Evolutionary conservation across 768 basidiomycete genomes (phyloP).

Genomic region (Panaeolus cyanescens): DNA sequence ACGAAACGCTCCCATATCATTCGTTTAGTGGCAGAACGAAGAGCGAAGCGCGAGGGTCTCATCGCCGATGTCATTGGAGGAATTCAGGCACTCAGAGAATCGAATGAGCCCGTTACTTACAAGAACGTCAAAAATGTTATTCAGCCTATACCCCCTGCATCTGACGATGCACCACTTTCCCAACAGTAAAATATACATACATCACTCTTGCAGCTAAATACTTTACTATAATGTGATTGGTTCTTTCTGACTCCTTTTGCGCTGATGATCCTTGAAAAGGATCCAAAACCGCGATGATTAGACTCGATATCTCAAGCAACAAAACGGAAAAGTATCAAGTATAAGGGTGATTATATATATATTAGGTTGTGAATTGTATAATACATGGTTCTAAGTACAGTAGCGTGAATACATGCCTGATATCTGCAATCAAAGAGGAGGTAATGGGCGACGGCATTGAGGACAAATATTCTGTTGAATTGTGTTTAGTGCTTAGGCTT

Average conservation of each 20-base stretch:
- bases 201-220: background rate
- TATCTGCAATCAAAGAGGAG: slow-evolving; percentile 59
- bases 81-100: slow-evolving; percentile 36
- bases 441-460: slow-evolving; percentile 83
- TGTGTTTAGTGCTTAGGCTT: slow-evolving; percentile 1
- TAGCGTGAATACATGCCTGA: background rate
- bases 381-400: background rate
- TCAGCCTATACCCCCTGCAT: background rate
- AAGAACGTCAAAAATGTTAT: slow-evolving; percentile 11
- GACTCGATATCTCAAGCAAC: too few species aligned
- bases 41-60: slow-evolving; percentile 40
- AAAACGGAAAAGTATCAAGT: too few species aligned
- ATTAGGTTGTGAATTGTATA: too few species aligned
- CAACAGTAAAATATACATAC: background rate
- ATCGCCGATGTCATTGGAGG: slow-evolving; percentile 34
- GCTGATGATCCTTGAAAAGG: too few species aligned
- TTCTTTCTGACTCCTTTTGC: background rate
- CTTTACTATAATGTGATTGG: background rate
- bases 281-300: too few species aligned
- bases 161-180: background rate
- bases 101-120: slow-evolving; percentile 26
- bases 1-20: slow-evolving; percentile 49
- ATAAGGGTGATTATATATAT: too few species aligned
- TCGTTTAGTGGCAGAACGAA: slow-evolving; percentile 42
- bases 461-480: slow-evolving; percentile 79